A percentile compares a stretch with the other conserved stretches of the same genome.
These are phyloP conservation scores for Cystobasidium onofrii DNA, from an alignment of 768 basidiomycete genomes.

Conservation along the genomic window DNA sequence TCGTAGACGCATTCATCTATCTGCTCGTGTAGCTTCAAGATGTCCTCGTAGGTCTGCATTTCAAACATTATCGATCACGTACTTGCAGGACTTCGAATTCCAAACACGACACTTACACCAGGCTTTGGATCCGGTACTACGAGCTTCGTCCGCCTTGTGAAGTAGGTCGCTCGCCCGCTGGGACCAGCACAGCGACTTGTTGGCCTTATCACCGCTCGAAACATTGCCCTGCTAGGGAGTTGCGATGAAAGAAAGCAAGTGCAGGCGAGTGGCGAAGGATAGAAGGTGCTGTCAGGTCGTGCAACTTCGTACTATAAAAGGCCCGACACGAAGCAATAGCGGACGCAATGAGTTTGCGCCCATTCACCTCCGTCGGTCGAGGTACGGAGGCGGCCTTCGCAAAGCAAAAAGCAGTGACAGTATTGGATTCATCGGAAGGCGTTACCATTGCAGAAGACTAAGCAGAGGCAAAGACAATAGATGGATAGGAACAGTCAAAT, in stretches of 20 bases:
- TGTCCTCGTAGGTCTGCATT: constrained; percentile 18
- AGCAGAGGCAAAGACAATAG: background rate
- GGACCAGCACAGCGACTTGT: background rate
- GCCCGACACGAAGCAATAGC: no score
- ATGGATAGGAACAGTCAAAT: background rate
- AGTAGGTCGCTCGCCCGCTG: constrained; percentile 2
- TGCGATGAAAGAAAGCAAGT: background rate
- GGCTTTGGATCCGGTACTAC: background rate
- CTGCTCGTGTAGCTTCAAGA: constrained; percentile 13
- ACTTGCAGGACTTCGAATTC: background rate
- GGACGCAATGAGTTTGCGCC: no score
- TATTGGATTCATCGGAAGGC: background rate
- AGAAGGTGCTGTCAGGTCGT: no score
- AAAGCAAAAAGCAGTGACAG: no score
- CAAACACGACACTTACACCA: background rate
- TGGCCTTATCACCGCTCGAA: background rate
- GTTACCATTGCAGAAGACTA: background rate
- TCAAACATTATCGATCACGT: background rate
- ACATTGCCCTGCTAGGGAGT: background rate
- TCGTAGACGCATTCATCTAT: constrained; percentile 20
- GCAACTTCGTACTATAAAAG: no score
- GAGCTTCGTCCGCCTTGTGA: constrained; percentile 1
- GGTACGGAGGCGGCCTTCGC: no score
- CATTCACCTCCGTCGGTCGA: no score
- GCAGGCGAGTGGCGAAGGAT: background rate